These are phyloP conservation scores for Aspergillus bombycis DNA, from an alignment of 2,329 filamentous ascomycete species.

Conservation along the genomic window DNA sequence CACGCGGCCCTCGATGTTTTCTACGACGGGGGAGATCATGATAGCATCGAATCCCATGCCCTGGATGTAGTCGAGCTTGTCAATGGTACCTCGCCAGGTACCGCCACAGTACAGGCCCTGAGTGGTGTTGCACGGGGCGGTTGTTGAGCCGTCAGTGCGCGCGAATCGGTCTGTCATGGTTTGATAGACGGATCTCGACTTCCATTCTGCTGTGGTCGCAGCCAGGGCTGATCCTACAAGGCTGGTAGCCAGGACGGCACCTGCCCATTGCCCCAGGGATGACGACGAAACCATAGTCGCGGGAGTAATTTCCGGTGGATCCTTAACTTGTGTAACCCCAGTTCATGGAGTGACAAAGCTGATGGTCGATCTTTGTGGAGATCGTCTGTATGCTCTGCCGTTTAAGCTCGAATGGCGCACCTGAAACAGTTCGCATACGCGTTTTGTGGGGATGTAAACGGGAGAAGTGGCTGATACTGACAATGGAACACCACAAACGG, in stretches of 20 bases:
- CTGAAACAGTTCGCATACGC: neutral
- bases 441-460: neutral
- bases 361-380: neutral
- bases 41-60: conserved; percentile 46
- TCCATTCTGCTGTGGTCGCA: conserved; percentile 40
- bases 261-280: neutral
- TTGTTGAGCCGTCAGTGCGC: conserved; percentile 42
- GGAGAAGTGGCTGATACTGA: neutral
- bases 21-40: conserved; percentile 43
- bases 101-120: conserved; percentile 59
- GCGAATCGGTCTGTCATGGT: conserved; percentile 52
- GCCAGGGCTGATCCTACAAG: conserved; percentile 15
- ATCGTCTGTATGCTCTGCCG: neutral
- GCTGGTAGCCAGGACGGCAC: neutral
- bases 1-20: conserved; percentile 36
- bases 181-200: conserved; percentile 49
- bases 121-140: conserved; percentile 33
- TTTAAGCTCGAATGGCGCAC: neutral
- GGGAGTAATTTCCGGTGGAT: neutral
- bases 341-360: neutral
- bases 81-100: conserved; percentile 61
- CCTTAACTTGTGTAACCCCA: neutral
- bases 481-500: neutral
- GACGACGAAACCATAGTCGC: neutral
- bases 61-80: conserved; percentile 54